Percentiles rank a stretch among this genome's conserved stretches.
Conservation (phyloP, 2,329 filamentous ascomycete genomes). For the Colletotrichum trifolii region DNA sequence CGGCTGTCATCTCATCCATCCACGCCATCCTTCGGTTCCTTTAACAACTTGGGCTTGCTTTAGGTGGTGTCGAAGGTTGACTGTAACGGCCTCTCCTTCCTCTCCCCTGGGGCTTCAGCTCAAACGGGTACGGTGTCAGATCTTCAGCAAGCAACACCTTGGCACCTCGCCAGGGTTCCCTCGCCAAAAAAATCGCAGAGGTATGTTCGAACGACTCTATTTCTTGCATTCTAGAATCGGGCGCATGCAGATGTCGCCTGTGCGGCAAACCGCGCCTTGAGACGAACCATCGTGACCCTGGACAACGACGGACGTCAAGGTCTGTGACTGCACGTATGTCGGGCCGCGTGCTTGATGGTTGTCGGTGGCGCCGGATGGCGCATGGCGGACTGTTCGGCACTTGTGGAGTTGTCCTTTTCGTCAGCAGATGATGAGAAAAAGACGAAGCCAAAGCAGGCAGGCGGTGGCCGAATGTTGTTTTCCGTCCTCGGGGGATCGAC, state of each 20-base stretch:
- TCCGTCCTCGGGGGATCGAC: constrained; percentile 19
- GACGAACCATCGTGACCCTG: constrained; percentile 21
- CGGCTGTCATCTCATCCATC: constrained; percentile 25
- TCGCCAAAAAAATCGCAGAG: constrained; percentile 14
- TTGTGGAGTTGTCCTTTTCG: neutral
- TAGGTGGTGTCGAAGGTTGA: neutral
- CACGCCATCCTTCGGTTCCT: constrained; percentile 14
- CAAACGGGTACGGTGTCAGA: constrained; percentile 31
- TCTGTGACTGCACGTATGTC: too few species aligned
- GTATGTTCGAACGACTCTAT: constrained; percentile 27
- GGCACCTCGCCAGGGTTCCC: constrained; percentile 23
- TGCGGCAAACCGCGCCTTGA: constrained; percentile 14
- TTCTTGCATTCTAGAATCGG: constrained; percentile 14
- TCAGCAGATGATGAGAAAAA: too few species aligned
- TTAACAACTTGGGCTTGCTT: constrained; percentile 13
- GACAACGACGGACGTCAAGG: constrained; percentile 4
- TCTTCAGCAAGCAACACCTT: constrained; percentile 2
- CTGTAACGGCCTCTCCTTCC: constrained; percentile 13
- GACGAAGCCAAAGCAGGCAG: too few species aligned
- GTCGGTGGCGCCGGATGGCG: neutral
- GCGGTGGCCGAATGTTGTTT: too few species aligned
- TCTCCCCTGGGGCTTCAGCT: constrained; percentile 9
- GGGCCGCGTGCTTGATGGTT: neutral
- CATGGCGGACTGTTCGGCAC: constrained; percentile 14
- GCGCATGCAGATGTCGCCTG: constrained; percentile 14